A percentile compares a stretch with the other conserved stretches of the same genome.
Conservation (phyloP, 305 asterid species). For the Fraxinus greggii region DNA sequence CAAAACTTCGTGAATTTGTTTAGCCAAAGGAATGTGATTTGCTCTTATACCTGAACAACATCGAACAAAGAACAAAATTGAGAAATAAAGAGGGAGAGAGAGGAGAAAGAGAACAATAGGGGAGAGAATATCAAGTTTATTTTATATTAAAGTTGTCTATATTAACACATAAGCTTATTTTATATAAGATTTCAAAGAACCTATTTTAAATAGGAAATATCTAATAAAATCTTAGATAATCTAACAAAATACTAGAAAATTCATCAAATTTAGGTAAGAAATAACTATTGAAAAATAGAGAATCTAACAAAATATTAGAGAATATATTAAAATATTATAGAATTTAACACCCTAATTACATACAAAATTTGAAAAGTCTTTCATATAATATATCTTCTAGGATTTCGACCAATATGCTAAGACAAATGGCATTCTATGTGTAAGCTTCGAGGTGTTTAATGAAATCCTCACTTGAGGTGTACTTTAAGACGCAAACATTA, state of each 20-base stretch:
- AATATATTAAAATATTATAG: neutral
- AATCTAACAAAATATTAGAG: neutral
- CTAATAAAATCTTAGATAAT: neutral
- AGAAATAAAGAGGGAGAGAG: neutral
- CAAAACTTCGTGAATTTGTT: neutral
- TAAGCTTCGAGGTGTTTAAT: neutral
- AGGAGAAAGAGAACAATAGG: neutral
- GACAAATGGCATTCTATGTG: neutral
- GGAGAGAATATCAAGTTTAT: neutral
- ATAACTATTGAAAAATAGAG: neutral
- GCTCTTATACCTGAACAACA: neutral
- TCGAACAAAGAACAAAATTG: neutral
- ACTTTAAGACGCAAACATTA: neutral
- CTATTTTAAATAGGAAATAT: neutral
- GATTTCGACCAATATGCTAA: neutral
- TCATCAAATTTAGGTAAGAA: neutral
- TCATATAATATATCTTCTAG: neutral
- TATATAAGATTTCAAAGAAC: neutral
- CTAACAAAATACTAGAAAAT: neutral
- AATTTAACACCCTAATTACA: neutral
- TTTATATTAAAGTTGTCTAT: neutral
- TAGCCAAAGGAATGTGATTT: neutral
- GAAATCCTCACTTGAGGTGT: neutral
- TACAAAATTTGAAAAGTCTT: neutral
- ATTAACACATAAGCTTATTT: neutral